Conservation (phyloP, 768 basidiomycete species). For the Rhodocollybia butyracea region DNA sequence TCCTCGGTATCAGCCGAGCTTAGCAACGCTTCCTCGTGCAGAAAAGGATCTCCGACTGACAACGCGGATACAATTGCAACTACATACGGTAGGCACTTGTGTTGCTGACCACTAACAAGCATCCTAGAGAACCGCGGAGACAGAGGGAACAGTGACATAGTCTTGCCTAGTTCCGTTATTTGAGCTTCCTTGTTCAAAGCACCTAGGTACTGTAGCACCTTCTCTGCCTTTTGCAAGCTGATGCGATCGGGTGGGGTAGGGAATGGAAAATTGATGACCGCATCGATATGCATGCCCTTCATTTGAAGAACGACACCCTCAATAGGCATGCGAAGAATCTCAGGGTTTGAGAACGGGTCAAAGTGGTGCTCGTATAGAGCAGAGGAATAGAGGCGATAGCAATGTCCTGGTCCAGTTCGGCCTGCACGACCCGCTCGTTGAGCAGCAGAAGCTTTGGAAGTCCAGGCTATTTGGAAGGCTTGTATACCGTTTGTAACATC, state of each 20-base stretch:
- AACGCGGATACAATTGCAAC: slow-evolving; percentile 88
- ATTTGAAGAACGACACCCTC: slow-evolving; percentile 97
- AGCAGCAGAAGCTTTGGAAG: slow-evolving; percentile 90
- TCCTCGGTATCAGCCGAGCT: slow-evolving; percentile 38
- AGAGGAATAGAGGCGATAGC: slow-evolving; percentile 95
- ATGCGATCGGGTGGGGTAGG: slow-evolving; percentile 89
- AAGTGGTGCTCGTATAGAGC: slow-evolving; percentile 94
- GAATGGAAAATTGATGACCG: slow-evolving; percentile 96
- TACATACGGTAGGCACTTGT: slow-evolving; percentile 79
- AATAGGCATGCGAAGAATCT: slow-evolving; percentile 93
- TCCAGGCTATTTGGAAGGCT: slow-evolving; percentile 90
- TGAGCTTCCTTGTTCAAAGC: slow-evolving; percentile 56
- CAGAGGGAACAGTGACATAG: slow-evolving; percentile 92
- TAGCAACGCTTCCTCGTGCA: slow-evolving; percentile 72
- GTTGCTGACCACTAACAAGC: slow-evolving; percentile 89
- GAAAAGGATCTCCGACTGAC: slow-evolving; percentile 94
- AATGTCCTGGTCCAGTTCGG: slow-evolving; percentile 96
- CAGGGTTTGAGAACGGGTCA: slow-evolving; percentile 80
- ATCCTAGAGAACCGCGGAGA: slow-evolving; percentile 95
- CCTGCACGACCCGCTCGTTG: slow-evolving; percentile 97
- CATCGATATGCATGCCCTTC: slow-evolving; percentile 99
- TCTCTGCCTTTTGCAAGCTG: slow-evolving; percentile 79
- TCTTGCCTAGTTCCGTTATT: slow-evolving; percentile 87
- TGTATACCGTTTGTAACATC: slow-evolving; percentile 82
- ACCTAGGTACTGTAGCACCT: slow-evolving; percentile 74